Percentiles rank a stretch among this genome's conserved stretches.
These are phyloP conservation scores for Aspergillus neotritici DNA, from an alignment of 2,329 filamentous ascomycete species.

Conservation along the genomic window DNA sequence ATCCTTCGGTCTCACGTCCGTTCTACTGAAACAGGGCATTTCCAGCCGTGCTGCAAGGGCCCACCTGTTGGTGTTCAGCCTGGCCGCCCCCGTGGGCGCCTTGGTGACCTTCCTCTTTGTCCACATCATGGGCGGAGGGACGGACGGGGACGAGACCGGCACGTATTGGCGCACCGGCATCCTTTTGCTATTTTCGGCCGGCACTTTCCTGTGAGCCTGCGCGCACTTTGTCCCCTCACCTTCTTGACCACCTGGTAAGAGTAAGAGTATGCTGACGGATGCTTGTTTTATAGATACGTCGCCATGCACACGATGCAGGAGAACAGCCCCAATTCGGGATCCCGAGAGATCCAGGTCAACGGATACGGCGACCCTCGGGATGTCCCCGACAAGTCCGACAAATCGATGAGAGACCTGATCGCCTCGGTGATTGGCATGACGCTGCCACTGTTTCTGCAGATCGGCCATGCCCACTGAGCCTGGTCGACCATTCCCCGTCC, in stretches of 20 bases:
- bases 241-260: neutral
- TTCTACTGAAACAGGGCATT: constrained; percentile 83
- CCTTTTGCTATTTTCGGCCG: constrained; percentile 87
- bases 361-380: constrained; percentile 40
- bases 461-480: constrained; percentile 42
- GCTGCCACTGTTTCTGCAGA: constrained; percentile 42
- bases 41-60: constrained; percentile 78
- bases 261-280: constrained; percentile 11
- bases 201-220: constrained; percentile 81
- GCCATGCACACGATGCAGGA: constrained; percentile 99
- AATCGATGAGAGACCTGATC: constrained; percentile 41
- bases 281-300: constrained; percentile 62
- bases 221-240: neutral
- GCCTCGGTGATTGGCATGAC: constrained; percentile 46
- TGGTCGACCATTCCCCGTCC: constrained; percentile 6
- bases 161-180: constrained; percentile 88
- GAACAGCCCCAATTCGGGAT: constrained; percentile 30
- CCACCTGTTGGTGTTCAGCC: constrained; percentile 83
- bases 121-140: constrained; percentile 58
- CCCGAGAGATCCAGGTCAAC: constrained; percentile 34
- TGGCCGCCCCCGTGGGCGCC: constrained; percentile 83
- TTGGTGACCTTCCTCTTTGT: constrained; percentile 76
- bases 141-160: constrained; percentile 48
- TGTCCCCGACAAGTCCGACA: constrained; percentile 28
- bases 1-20: constrained; percentile 86